phyloP scores from a whole-genome alignment of 176 grass and related monocot species.

The barley (Hordeum vulgare) region DNA sequence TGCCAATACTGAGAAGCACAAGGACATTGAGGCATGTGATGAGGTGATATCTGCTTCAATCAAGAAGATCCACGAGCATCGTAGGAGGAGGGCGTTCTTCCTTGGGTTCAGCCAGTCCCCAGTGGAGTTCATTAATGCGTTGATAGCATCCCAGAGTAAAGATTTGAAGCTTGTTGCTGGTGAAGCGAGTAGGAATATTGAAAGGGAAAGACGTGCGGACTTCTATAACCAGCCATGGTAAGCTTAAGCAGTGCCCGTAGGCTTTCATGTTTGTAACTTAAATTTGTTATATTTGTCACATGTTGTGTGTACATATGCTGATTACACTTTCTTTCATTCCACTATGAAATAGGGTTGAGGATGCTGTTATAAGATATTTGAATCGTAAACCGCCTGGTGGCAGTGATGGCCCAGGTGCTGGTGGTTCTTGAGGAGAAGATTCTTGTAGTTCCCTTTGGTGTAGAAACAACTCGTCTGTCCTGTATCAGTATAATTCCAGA shows the following conservation, averaged over 20 bases:
- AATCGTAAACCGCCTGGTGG: conserved; percentile 67
- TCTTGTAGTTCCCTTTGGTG: conserved; percentile 24
- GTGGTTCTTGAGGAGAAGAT: conserved; percentile 35
- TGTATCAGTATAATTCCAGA: conserved; percentile 28
- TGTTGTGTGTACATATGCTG: neutral
- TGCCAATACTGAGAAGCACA: conserved; percentile 87
- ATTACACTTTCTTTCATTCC: conserved; percentile 19
- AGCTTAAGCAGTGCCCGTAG: neutral
- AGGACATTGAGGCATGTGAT: conserved; percentile 91
- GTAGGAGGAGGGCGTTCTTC: conserved; percentile 90
- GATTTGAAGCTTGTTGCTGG: conserved; percentile 93
- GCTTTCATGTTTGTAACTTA: neutral
- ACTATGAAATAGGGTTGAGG: conserved; percentile 65
- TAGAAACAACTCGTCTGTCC: conserved; percentile 33
- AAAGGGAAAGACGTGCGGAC: conserved; percentile 77
- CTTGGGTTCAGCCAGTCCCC: conserved; percentile 96
- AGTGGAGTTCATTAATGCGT: conserved; percentile 87
- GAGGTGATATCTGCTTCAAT: conserved; percentile 90
- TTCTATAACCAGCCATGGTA: conserved; percentile 96
- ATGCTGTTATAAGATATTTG: conserved; percentile 90
- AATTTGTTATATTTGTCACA: neutral
- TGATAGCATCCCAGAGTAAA: conserved; percentile 92
- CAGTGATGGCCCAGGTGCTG: conserved; percentile 57
- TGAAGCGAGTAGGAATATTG: conserved; percentile 74
- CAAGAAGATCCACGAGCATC: conserved; percentile 99